Conservation (phyloP, 495 filamentous ascomycete species). For the Tuber umbilicatum region DNA sequence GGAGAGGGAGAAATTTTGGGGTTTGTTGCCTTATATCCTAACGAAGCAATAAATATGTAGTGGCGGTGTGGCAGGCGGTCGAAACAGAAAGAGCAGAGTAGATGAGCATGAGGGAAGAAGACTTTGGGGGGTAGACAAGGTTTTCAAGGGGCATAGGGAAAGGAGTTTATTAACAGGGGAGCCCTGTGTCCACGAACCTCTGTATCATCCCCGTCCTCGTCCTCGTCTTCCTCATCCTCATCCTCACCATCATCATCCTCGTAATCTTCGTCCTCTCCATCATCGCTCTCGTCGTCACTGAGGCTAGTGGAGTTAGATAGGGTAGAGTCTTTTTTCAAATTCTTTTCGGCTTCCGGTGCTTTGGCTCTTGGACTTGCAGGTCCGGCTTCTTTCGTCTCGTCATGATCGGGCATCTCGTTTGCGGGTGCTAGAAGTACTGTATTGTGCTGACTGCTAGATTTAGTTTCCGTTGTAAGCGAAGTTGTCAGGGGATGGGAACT, state of each 20-base stretch:
- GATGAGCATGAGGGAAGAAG: conserved; percentile 4
- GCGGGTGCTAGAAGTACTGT: conserved; percentile 4
- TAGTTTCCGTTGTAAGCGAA: conserved; percentile 20
- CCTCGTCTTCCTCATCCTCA: conserved; percentile 8
- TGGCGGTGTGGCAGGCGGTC: background rate
- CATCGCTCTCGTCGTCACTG: conserved; percentile 6
- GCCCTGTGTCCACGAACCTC: conserved; percentile 12
- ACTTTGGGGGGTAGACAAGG: conserved; percentile 6
- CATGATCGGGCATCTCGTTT: conserved; percentile 23
- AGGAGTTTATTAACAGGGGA: conserved; percentile 11
- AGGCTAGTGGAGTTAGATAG: conserved; percentile 16
- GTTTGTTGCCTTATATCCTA: conserved; percentile 16
- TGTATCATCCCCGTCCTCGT: conserved; percentile 18
- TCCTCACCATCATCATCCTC: conserved; percentile 11
- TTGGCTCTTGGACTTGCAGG: conserved; percentile 4
- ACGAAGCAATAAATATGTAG: background rate
- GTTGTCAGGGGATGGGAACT: conserved; percentile 1
- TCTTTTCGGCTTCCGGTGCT: conserved; percentile 5
- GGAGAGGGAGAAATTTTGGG: conserved; percentile 24
- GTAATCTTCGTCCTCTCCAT: conserved; percentile 5
- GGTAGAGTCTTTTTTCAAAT: conserved; percentile 17
- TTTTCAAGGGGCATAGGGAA: conserved; percentile 9
- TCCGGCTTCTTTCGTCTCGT: conserved; percentile 23
- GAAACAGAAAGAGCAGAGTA: background rate
- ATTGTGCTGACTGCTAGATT: conserved; percentile 11